Base-by-base conservation (phyloP, 805 yeast genomes). In the Barnettozyma sucrosica region DNA sequence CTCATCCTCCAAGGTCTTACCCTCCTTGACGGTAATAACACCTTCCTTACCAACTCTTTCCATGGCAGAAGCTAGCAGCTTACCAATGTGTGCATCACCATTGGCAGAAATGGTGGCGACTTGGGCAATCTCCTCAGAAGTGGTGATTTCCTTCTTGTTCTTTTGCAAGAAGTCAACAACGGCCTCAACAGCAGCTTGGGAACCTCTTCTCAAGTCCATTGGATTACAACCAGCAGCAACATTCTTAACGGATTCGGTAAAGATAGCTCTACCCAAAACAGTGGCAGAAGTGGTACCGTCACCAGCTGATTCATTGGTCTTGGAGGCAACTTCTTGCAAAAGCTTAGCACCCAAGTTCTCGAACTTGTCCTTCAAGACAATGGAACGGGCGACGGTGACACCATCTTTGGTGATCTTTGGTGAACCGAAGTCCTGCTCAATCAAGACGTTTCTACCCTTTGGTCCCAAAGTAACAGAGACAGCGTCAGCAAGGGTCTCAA, bases 201-300 rank as follows among this genome's bases (percentile, higher is more conserved):
- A 84, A 62, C 99, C 99, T 70, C 96, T 84, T 80, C 99, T 88
- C 69, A 92, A 80, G 66, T 92, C 99, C 97, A 90, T 93, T 65
- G 99, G 99, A 78, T 92, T 93, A 75, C 98, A 92, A 53, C 99
- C 99, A 50, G 98, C 97, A 54, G 99, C 98, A 45, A 92, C 99
- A 66, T 90, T 90, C 79, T 92, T 93, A 52, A 92, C 97, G 28
- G 95, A 82, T 72, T 92, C 98, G 55, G 96, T 86, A 79, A 92
- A 93, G 60, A 92, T 92, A 52, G 96, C 87, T 71, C 96, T 85
- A 62, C 97, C 98, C 60, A 92, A 78, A 49, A 92, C 95, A 48
- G 99, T 92, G 61, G 99, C 98, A 44, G 97, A 85, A 41, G 99
- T 92, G 59, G 99, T 92, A 74, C 99, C 99, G 65, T 92, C 99